Evolutionary conservation across 2,329 filamentous ascomycete species (phyloP).

Genomic region (Didymella arachidicola): DNA sequence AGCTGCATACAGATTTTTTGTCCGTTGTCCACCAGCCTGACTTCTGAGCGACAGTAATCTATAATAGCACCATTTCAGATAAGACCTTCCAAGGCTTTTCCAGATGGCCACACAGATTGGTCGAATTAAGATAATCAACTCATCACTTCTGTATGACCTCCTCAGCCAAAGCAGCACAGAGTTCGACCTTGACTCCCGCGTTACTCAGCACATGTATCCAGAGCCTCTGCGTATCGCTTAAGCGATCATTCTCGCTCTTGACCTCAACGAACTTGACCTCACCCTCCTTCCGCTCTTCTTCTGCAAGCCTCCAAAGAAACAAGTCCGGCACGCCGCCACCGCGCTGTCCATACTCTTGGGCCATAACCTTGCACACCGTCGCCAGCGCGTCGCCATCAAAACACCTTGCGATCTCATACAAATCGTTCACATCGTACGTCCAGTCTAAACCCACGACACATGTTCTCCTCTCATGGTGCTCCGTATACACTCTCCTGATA

Average conservation of each 20-base stretch:
- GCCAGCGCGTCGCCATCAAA: conserved; percentile 84
- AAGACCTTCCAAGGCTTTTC: background rate
- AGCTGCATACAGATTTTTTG: too few species aligned
- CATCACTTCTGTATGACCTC: conserved; percentile 53
- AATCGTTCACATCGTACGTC: conserved; percentile 80
- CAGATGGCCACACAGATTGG: background rate
- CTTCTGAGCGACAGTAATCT: too few species aligned
- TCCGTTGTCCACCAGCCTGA: too few species aligned
- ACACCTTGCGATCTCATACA: conserved; percentile 79
- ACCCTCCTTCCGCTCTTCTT: conserved; percentile 48
- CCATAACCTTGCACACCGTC: conserved; percentile 89
- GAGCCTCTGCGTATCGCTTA: conserved; percentile 94
- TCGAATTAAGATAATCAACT: background rate
- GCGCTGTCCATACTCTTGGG: conserved; percentile 88
- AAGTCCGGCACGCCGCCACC: conserved; percentile 91
- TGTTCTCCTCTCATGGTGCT: conserved; percentile 73
- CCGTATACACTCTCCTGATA: conserved; percentile 71
- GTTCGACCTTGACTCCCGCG: conserved; percentile 83
- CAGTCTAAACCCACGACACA: conserved; percentile 93
- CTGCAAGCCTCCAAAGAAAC: conserved; percentile 76
- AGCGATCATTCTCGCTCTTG: conserved; percentile 76
- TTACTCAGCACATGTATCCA: conserved; percentile 95
- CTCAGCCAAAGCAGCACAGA: conserved; percentile 71
- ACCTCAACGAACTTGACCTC: conserved; percentile 75
- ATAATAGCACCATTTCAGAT: too few species aligned